Base-by-base conservation (phyloP, 73 alveolate genomes). In the Halteria grandinella region DNA sequence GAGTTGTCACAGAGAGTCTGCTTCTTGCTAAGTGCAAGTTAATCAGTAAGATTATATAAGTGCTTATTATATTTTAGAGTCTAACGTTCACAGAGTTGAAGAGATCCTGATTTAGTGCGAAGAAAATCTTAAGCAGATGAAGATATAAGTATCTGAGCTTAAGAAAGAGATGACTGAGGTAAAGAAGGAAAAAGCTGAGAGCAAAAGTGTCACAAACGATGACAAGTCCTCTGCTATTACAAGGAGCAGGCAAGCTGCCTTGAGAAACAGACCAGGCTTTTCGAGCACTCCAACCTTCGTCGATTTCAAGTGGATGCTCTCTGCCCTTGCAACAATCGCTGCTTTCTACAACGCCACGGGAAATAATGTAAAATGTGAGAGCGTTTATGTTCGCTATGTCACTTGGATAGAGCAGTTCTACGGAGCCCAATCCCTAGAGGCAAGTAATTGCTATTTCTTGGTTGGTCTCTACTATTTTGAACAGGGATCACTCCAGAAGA, bases 301-400 rank as follows among this genome's bases (percentile, higher is more conserved):
- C 17, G 85, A 73, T 28, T 73, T 28, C 60, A 73, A 73, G 49
- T 73, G 70, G 64, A 54, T 73, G 63, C 74, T 73, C 41, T 54
- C 85, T 1, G 85, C 85, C 17, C 41, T 14, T 23, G 70, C 76
- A 4, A 37, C 50, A 1, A 54, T 73, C 5, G 85, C 85, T 54
- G 62, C 76, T 5, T 49, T 73, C 41, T 73, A 54, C 54, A 73
- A 54, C 60, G 50, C 48, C 40, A 34, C 34, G 12, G 85, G 85
- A 2, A 54, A 73, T 32, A 21, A 29, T 18, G 40, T 21, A 5
- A n/a, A 48, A 37, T 73, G 85, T 54, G 85, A 73, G 40, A 14
- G 20, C 21, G 63, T 54, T 1, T 73, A 73, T 39, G 74, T 52
- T 1, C 31, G 20, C 10, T 73, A 73, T 44, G 64, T 73, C 11